A percentile compares a stretch with the other conserved stretches of the same genome.
Conservation (phyloP, 2,329 filamentous ascomycete genomes). For the Colletotrichum orbiculare region DNA sequence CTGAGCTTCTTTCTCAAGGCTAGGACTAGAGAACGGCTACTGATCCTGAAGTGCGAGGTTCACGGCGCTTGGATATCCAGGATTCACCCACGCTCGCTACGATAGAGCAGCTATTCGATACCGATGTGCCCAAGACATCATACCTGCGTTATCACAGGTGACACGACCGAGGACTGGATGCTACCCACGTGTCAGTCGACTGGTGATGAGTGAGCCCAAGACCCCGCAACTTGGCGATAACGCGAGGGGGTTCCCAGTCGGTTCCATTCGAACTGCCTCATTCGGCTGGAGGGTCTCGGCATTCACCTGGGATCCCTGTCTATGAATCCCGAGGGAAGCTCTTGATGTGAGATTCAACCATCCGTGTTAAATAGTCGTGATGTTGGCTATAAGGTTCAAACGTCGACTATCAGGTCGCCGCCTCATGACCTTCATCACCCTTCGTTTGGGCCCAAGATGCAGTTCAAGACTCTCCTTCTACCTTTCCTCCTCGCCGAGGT, state of each 20-base stretch:
- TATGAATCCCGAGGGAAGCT: too few species aligned
- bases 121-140: too few species aligned
- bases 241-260: slow-evolving; percentile 5
- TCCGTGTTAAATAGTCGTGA: too few species aligned
- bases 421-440: not conserved
- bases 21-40: too few species aligned
- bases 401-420: not conserved
- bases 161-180: not conserved
- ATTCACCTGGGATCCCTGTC: not conserved
- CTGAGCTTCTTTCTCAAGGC: too few species aligned
- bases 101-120: too few species aligned
- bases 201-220: not conserved
- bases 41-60: too few species aligned
- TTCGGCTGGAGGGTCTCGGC: slow-evolving; percentile 12
- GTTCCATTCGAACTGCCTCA: slow-evolving; percentile 14
- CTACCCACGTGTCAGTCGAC: slow-evolving; percentile 11
- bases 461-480: slow-evolving; percentile 22
- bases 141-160: too few species aligned
- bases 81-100: too few species aligned
- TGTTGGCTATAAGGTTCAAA: too few species aligned
- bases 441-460: slow-evolving; percentile 12
- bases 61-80: too few species aligned
- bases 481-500: slow-evolving; percentile 19
- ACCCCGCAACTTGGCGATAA: slow-evolving; percentile 4
- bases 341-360: too few species aligned